phyloP scores from a whole-genome alignment of 2,329 filamentous ascomycete species.

The Fragosphaeria purpurea region DNA sequence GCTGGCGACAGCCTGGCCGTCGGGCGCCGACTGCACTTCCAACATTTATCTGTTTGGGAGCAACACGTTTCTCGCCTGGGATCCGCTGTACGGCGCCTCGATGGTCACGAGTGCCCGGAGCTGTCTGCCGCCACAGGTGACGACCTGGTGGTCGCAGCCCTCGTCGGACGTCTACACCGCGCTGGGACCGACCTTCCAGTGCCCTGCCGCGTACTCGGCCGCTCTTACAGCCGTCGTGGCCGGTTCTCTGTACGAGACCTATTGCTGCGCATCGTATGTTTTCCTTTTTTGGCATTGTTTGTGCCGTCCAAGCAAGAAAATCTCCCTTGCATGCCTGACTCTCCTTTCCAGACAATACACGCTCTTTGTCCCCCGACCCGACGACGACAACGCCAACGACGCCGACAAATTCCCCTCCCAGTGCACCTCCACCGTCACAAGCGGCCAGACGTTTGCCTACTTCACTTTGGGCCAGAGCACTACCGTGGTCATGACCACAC shows the following conservation, averaged over 20 bases:
- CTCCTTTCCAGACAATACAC: constrained; percentile 3
- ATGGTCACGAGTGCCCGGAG: neutral
- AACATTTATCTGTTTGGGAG: constrained; percentile 6
- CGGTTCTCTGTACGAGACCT: constrained; percentile 4
- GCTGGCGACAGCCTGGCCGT: constrained; percentile 3
- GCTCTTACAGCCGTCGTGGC: constrained; percentile 5
- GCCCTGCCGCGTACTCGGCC: constrained; percentile 3
- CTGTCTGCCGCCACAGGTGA: constrained; percentile 3
- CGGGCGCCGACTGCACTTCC: constrained; percentile 2
- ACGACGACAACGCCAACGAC: neutral
- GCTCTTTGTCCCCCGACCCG: constrained; percentile 4
- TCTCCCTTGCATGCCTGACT: neutral
- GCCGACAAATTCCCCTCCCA: constrained; percentile 4
- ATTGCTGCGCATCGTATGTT: constrained; percentile 7
- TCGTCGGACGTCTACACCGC: constrained; percentile 1
- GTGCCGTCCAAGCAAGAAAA: neutral
- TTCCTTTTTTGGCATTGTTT: too few species aligned
- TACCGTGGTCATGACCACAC: neutral
- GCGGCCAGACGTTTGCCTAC: constrained; percentile 2
- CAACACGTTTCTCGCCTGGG: constrained; percentile 8
- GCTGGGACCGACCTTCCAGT: constrained; percentile 3
- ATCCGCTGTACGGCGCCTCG: constrained; percentile 2
- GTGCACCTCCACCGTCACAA: constrained; percentile 5
- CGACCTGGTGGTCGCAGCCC: constrained; percentile 4
- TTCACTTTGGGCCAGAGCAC: neutral